Evolutionary conservation across 129 eudicot genomes (phyloP), one percentile per base, ranked within the genome.

Genomic region (Flaveria ramosissima): DNA sequence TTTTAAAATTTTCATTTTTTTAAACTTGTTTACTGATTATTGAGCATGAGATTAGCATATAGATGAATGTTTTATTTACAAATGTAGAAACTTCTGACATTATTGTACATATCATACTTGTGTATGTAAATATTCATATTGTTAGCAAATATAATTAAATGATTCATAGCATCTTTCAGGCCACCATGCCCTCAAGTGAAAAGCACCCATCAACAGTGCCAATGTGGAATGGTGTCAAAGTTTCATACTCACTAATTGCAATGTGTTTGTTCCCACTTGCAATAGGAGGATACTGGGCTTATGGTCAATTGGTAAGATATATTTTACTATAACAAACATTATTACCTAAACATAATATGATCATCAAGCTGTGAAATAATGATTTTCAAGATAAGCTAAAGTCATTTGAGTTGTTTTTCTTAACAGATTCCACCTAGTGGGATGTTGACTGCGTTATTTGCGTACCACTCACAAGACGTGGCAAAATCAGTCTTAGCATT

Each of bases 281-380:
- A 59, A 85, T 88, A 7, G 89, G 84, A 23, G 92, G 92, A 48
- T 88, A 85, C 59, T 88, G 92, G 92, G 89, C 86, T n/a, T 88
- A 88, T 68, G 92, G 92, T 17, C 67, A 57, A 36, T 2, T 76
- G 92, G 92, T 88, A 85, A 23, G 0, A 6, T 24, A 3, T 47
- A 8, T 12, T 19, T 27, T 12, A 6, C 27, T 16, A 76, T 26
- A 60, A 45, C 3, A 19, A 60, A 7, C 60, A 60, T 59, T 16
- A 10, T 45, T 39, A 21, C n/a, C 0, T 57, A 12, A 20, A 20
- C 23, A 4, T n/a, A 6, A 3, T 15, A 51, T n/a, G 12, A n/a
- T 19, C 11, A 55, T n/a, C 2, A 16, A 16, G 23, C n/a, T n/a
- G n/a, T n/a, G 59, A 16, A 52, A 67, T 36, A 14, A 1, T 20